These are phyloP conservation scores for Diaporthe citriasiana DNA, from an alignment of 2,329 filamentous ascomycete species.

Conservation along the genomic window DNA sequence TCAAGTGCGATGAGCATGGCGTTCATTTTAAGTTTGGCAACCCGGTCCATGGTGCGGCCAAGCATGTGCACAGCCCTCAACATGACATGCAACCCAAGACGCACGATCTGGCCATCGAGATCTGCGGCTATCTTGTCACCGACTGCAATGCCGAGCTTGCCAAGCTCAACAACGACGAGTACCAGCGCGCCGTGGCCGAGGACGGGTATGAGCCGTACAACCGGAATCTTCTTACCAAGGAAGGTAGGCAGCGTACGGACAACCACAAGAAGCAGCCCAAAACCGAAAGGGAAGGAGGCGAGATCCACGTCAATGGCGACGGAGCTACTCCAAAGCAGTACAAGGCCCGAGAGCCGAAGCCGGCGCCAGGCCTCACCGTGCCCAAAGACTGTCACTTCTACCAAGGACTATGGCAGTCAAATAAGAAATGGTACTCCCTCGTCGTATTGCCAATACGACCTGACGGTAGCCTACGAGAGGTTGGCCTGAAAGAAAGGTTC, in stretches of 20 bases:
- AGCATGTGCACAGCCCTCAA: slow-evolving; percentile 52
- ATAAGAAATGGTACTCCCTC: slow-evolving; percentile 51
- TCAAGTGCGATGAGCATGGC: slow-evolving; percentile 56
- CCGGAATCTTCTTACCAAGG: slow-evolving; percentile 41
- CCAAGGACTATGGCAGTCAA: slow-evolving; percentile 49
- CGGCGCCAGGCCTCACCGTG: slow-evolving; percentile 42
- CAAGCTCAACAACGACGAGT: slow-evolving; percentile 52
- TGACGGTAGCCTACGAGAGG: slow-evolving; percentile 38
- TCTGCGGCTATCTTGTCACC: slow-evolving; percentile 53
- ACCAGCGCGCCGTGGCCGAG: slow-evolving; percentile 47
- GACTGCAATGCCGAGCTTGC: slow-evolving; percentile 51
- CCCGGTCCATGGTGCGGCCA: slow-evolving; percentile 54
- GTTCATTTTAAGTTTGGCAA: slow-evolving; percentile 53
- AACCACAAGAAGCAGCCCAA: slow-evolving; percentile 35
- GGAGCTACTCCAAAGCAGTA: slow-evolving; percentile 8
- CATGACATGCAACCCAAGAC: slow-evolving; percentile 52
- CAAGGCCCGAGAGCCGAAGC: slow-evolving; percentile 12
- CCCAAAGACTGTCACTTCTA: slow-evolving; percentile 54
- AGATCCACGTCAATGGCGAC: slow-evolving; percentile 32
- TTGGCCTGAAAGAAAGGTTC: slow-evolving; percentile 45
- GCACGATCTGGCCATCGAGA: slow-evolving; percentile 49
- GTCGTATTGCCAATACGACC: slow-evolving; percentile 53
- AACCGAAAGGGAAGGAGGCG: slow-evolving; percentile 9
- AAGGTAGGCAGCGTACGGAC: slow-evolving; percentile 37
- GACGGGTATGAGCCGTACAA: slow-evolving; percentile 50